Evolutionary conservation across 208 protist genomes (phyloP).

Genomic region (Leishmania tarentolae): DNA sequence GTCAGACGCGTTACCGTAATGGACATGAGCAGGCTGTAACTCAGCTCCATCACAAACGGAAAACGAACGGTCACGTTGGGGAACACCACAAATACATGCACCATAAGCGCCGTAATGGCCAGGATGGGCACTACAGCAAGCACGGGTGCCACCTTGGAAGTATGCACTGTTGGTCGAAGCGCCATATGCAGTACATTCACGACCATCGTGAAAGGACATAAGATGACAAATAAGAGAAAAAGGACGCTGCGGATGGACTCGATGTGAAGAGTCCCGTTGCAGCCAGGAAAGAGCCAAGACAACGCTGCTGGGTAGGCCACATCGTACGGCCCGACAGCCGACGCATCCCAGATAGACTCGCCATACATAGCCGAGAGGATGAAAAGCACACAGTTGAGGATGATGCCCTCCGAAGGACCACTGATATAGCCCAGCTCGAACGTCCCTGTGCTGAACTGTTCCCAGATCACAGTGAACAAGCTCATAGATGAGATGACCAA

Average conservation of each 20-base stretch:
- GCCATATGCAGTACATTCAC: conserved; percentile 63
- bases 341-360: conserved; percentile 48
- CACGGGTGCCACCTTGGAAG: conserved; percentile 31
- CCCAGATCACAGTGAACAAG: conserved; percentile 83
- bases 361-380: conserved; percentile 51
- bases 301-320: conserved; percentile 16
- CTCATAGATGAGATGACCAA: conserved; percentile 52
- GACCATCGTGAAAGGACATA: conserved; percentile 48
- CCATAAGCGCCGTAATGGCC: conserved; percentile 43
- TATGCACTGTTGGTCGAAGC: conserved; percentile 35
- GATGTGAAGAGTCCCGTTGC: conserved; percentile 37
- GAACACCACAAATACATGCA: conserved; percentile 51
- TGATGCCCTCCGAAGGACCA: conserved; percentile 89
- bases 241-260: conserved; percentile 51
- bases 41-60: conserved; percentile 78
- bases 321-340: conserved; percentile 47
- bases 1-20: conserved; percentile 80
- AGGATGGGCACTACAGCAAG: conserved; percentile 50
- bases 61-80: conserved; percentile 46
- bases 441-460: conserved; percentile 92
- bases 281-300: conserved; percentile 15
- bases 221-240: conserved; percentile 41
- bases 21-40: conserved; percentile 72
- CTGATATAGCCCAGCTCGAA: conserved; percentile 90
- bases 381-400: conserved; percentile 65